phyloP scores from a whole-genome alignment of 495 filamentous ascomycete species.

The Amorphotheca resinae region DNA sequence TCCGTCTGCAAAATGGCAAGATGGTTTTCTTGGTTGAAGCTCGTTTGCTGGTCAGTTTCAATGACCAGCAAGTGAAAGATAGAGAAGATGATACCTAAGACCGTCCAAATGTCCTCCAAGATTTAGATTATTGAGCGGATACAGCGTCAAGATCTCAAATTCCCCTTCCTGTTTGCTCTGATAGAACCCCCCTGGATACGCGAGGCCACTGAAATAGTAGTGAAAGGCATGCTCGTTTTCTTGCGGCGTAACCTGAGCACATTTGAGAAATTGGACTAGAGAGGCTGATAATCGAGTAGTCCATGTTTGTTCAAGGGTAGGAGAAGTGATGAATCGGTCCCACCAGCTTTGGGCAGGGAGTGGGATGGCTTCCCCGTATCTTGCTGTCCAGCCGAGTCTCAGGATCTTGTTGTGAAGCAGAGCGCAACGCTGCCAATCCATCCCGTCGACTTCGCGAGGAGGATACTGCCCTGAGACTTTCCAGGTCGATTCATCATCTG shows the following conservation, averaged over 20 bases:
- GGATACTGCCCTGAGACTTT: slow-evolving; percentile 24
- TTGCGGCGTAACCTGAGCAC: slow-evolving; percentile 1
- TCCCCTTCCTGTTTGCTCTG: background rate
- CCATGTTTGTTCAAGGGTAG: slow-evolving; percentile 4
- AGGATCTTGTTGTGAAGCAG: slow-evolving; percentile 32
- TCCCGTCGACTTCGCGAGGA: slow-evolving; percentile 18
- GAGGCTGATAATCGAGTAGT: slow-evolving; percentile 1
- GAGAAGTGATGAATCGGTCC: slow-evolving; percentile 2
- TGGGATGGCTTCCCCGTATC: slow-evolving; percentile 8
- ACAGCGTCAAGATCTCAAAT: background rate
- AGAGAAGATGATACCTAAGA: slow-evolving; percentile 1
- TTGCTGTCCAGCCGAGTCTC: slow-evolving; percentile 24
- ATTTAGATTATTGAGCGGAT: slow-evolving; percentile 2
- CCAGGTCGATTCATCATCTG: slow-evolving; percentile 6
- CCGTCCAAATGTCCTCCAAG: slow-evolving; percentile 5
- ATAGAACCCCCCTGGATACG: background rate
- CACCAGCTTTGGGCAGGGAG: slow-evolving; percentile 15
- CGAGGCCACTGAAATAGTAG: slow-evolving; percentile 7
- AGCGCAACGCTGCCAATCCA: slow-evolving; percentile 30
- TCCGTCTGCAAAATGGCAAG: slow-evolving; percentile 5
- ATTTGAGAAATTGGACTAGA: slow-evolving; percentile 4
- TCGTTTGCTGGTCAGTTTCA: background rate
- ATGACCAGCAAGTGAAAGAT: background rate
- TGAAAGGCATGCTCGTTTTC: slow-evolving; percentile 1
- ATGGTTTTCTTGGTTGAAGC: slow-evolving; percentile 6